Base-by-base conservation (phyloP, 2,329 filamentous ascomycete genomes). In the Salinomyces thailandicus region DNA sequence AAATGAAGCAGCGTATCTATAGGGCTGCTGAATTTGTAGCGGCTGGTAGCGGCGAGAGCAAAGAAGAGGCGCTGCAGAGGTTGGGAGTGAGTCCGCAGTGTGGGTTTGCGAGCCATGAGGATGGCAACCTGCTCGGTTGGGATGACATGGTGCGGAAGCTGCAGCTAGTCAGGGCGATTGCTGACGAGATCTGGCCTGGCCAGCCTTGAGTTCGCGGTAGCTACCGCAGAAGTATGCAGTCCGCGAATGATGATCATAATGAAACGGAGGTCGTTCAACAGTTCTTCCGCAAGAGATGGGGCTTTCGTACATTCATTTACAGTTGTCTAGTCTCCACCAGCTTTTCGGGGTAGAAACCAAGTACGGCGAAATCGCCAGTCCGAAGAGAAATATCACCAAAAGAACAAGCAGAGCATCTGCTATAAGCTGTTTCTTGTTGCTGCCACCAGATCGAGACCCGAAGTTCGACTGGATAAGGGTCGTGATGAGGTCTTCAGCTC, bases 101-200 rank as follows among this genome's bases (percentile, higher is more conserved):
- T 44, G 55, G 55, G 1, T 58, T 57, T 57, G 82, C 80, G 24
- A 83, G 77, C 22, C 81, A 86, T 54, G 75, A 79, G 50, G 76
- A 72, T 48, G 83, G 81, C 0, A 85, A 87, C 54, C 71, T 76
- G 13, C 66, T 87, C 36, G 72, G 69, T 15, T 66, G 75, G 44
- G 72, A 81, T 24, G 80, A 82, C 42, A 79, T 86, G 77, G 74
- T 75, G 61, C 74, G 72, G 58, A 86, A 86, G 66, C 61, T 87
- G 51, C 67, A 72, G 47, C 62, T 86, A 34, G 79, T 85, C 12
- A 71, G 81, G 44, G 66, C 74, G 47, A 75, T 86, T 50, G 81
- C 82, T 3, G 73, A 85, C 53, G 74, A 79, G 50, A 71, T 86
- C 41, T 86, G 81, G 82, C 69, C 69, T 5, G 65, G 66, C 9